phyloP scores from a whole-genome alignment of 345 rosid genomes.

The Aquilaria yunnanensis region DNA sequence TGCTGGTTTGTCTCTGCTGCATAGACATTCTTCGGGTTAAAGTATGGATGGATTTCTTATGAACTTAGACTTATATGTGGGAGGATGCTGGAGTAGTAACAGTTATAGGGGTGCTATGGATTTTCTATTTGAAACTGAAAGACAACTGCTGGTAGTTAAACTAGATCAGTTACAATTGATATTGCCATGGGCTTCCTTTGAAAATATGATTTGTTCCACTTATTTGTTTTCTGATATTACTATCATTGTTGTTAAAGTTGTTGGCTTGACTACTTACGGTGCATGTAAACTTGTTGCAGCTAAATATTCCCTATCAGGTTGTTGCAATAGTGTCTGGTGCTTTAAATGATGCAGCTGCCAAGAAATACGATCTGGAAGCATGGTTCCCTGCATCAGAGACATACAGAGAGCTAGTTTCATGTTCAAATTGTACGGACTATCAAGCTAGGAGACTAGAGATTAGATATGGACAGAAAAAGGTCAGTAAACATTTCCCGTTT shows the following conservation, averaged over 20 bases:
- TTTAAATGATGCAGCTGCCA: slow-evolving; percentile 60
- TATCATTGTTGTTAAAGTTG: too few species aligned
- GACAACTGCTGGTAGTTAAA: too few species aligned
- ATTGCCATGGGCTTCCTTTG: too few species aligned
- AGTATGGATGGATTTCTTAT: too few species aligned
- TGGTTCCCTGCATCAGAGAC: slow-evolving; percentile 60
- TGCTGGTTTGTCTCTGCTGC: neutral
- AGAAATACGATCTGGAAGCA: slow-evolving; percentile 58
- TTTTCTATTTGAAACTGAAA: too few species aligned
- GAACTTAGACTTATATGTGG: too few species aligned
- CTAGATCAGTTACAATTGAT: too few species aligned
- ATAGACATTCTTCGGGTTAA: neutral
- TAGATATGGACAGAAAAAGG: slow-evolving; percentile 63
- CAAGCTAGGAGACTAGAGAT: slow-evolving; percentile 54
- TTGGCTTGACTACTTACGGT: too few species aligned
- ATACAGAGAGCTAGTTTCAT: slow-evolving; percentile 56
- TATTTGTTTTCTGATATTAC: too few species aligned
- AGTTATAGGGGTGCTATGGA: too few species aligned
- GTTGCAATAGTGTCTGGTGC: slow-evolving; percentile 62
- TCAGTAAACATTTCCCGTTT: neutral
- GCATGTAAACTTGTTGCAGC: slow-evolving; percentile 26
- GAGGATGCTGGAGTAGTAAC: too few species aligned
- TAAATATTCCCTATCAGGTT: slow-evolving; percentile 42
- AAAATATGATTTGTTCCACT: too few species aligned
- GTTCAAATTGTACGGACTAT: slow-evolving; percentile 62